These are phyloP conservation scores for Arabis alpina DNA, from an alignment of 345 rosid species.

Conservation along the genomic window DNA sequence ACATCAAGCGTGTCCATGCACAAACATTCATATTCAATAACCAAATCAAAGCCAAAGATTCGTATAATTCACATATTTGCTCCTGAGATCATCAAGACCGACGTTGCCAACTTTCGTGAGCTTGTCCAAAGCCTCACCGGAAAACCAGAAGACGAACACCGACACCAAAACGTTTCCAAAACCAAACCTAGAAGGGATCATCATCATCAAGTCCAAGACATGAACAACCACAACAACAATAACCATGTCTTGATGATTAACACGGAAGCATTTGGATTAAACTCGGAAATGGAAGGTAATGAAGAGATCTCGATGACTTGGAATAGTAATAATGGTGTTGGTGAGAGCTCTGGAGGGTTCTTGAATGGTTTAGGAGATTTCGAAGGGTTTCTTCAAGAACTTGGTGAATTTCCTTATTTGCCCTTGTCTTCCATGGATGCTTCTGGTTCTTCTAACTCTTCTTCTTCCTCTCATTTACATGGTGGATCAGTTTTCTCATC, in stretches of 20 bases:
- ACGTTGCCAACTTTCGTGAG: slow-evolving; percentile 83
- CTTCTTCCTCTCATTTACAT: slow-evolving; percentile 41
- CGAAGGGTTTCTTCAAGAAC: slow-evolving; percentile 75
- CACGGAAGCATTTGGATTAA: neutral
- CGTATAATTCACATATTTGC: slow-evolving; percentile 88
- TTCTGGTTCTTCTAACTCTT: slow-evolving; percentile 38
- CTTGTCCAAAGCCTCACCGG: slow-evolving; percentile 93
- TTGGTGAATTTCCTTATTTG: slow-evolving; percentile 61
- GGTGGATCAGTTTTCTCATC: slow-evolving; percentile 37
- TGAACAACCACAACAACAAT: neutral
- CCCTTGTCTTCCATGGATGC: slow-evolving; percentile 49
- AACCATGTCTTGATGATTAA: too few relatives aligned
- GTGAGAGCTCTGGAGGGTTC: slow-evolving; percentile 54
- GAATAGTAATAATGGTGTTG: slow-evolving; percentile 24
- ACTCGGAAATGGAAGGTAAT: slow-evolving; percentile 19
- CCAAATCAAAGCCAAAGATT: slow-evolving; percentile 77
- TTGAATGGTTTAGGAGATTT: slow-evolving; percentile 64
- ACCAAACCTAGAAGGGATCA: slow-evolving; percentile 35
- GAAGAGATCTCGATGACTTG: slow-evolving; percentile 38
- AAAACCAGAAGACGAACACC: slow-evolving; percentile 50
- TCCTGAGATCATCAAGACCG: slow-evolving; percentile 95
- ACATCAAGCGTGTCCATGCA: slow-evolving; percentile 52
- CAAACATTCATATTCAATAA: slow-evolving; percentile 53
- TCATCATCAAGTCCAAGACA: slow-evolving; percentile 29
- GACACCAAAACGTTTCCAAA: slow-evolving; percentile 26